Evolutionary conservation across 116 monocot genomes (phyloP).

Genomic region (Iris pallida): DNA sequence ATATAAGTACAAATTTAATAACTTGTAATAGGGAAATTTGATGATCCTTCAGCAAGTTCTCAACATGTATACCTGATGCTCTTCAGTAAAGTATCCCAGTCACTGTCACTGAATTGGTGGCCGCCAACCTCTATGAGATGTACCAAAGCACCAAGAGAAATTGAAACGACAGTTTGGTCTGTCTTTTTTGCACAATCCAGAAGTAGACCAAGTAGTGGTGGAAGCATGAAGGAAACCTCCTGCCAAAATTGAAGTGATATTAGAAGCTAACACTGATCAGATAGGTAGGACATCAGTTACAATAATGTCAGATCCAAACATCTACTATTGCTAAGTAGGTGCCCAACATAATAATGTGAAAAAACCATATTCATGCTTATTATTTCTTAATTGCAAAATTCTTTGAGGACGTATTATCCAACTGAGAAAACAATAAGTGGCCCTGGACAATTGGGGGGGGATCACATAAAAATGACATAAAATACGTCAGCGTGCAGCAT

Average conservation of each 20-base stretch:
- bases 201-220: conserved; percentile 81
- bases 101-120: conserved; percentile 84
- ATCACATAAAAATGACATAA: no score
- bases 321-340: no score
- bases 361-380: no score
- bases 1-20: conserved; percentile 12
- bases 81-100: conserved; percentile 93
- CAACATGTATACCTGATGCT: conserved; percentile 65
- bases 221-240: conserved; percentile 99
- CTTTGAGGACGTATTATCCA: no score
- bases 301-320: no score
- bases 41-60: neutral
- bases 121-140: conserved; percentile 98
- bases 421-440: no score
- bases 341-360: no score
- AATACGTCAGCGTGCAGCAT: no score
- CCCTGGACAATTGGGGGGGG: no score
- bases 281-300: no score
- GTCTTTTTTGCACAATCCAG: conserved; percentile 97
- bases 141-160: conserved; percentile 90
- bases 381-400: no score
- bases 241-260: conserved; percentile 23
- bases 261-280: neutral
- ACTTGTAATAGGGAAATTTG: neutral
- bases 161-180: conserved; percentile 94